phyloP scores from a whole-genome alignment of 495 filamentous ascomycete genomes.

The Penicillium odoratum region DNA sequence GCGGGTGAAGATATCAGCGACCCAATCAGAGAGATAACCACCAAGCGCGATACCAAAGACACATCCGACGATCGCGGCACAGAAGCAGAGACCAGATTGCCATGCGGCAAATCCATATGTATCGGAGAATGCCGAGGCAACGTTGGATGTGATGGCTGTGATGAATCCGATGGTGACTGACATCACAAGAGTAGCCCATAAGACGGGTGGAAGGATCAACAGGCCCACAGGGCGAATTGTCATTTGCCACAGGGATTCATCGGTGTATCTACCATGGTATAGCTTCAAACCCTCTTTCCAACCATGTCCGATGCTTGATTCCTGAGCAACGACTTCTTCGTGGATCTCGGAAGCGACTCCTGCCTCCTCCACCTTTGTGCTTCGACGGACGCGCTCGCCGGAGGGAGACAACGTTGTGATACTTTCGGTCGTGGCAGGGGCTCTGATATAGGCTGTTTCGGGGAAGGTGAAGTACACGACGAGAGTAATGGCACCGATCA shows the following conservation, averaged over 20 bases:
- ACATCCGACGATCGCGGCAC: constrained; percentile 49
- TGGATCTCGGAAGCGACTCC: not conserved
- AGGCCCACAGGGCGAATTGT: constrained; percentile 48
- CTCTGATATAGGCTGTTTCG: constrained; percentile 45
- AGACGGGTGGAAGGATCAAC: constrained; percentile 48
- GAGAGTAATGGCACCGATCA: constrained; percentile 44
- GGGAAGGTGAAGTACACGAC: constrained; percentile 54
- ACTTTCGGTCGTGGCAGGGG: constrained; percentile 18
- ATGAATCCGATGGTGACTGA: constrained; percentile 55
- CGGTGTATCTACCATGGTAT: constrained; percentile 39
- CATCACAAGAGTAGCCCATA: constrained; percentile 50
- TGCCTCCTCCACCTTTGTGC: constrained; percentile 7
- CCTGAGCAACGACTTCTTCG: not conserved
- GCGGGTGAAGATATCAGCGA: constrained; percentile 51
- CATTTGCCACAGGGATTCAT: constrained; percentile 46
- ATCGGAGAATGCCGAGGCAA: constrained; percentile 43
- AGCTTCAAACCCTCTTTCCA: constrained; percentile 39
- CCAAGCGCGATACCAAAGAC: constrained; percentile 49
- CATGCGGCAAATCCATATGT: constrained; percentile 48
- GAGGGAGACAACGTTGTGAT: constrained; percentile 12
- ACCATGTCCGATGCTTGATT: constrained; percentile 14
- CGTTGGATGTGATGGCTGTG: constrained; percentile 53
- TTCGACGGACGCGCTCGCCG: constrained; percentile 8
- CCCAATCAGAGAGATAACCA: constrained; percentile 49
- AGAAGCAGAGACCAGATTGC: constrained; percentile 52